phyloP scores from a whole-genome alignment of 2,329 filamentous ascomycete genomes.

The Magnaporthiopsis rhizophila region DNA sequence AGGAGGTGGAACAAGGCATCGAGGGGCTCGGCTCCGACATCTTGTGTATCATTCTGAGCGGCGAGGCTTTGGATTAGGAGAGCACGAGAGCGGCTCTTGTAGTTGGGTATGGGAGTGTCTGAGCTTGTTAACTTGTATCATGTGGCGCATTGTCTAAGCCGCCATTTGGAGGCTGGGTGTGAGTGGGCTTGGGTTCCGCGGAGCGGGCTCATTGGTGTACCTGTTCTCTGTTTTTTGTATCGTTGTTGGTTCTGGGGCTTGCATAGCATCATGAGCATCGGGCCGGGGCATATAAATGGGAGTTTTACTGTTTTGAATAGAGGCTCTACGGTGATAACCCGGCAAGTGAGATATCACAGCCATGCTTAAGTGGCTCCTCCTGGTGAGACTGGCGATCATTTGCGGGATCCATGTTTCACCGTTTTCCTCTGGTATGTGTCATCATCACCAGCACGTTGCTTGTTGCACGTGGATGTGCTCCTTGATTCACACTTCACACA shows the following conservation, averaged over 20 bases:
- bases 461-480: too few species aligned
- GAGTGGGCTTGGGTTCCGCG: neutral
- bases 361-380: neutral
- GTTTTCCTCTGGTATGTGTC: neutral
- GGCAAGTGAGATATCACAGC: neutral
- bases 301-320: neutral
- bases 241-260: neutral
- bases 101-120: neutral
- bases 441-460: too few species aligned
- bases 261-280: neutral
- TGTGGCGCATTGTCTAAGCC: neutral
- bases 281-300: neutral
- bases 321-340: neutral
- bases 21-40: constrained; percentile 55
- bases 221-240: neutral
- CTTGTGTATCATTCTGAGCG: constrained; percentile 53
- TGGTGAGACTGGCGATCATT: neutral
- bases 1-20: constrained; percentile 66
- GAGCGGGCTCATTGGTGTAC: neutral
- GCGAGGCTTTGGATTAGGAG: constrained; percentile 46
- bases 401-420: neutral
- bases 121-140: constrained; percentile 1
- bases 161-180: too few species aligned
- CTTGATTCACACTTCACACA: neutral
- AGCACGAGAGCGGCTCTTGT: constrained; percentile 3